phyloP scores from a whole-genome alignment of 257 asterid species.

The Solanum microdontum region DNA sequence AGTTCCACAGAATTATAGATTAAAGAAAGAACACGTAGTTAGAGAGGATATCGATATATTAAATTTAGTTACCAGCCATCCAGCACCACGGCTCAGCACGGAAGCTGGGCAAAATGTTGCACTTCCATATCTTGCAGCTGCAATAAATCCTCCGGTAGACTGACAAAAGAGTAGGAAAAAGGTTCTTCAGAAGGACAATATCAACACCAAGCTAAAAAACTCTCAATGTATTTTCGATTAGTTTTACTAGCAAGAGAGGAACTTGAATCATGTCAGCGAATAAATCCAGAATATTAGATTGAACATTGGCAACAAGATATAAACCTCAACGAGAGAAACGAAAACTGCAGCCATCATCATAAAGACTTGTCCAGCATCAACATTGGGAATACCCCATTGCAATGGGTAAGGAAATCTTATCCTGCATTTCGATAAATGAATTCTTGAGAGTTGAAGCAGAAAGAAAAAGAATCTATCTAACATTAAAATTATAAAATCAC shows the following conservation, averaged over 20 bases:
- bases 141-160: conserved; percentile 89
- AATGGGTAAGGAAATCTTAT: conserved; percentile 38
- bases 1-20: background rate
- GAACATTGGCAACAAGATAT: background rate
- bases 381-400: conserved; percentile 37
- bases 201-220: background rate
- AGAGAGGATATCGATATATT: background rate
- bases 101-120: conserved; percentile 79
- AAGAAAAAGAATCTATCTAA: background rate
- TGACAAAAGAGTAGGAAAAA: conserved; percentile 4
- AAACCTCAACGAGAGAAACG: conserved; percentile 14
- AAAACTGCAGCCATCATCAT: conserved; percentile 36
- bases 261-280: background rate
- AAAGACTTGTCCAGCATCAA: conserved; percentile 17
- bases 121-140: conserved; percentile 74
- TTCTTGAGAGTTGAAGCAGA: background rate
- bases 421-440: conserved; percentile 14
- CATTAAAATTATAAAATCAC: background rate
- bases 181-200: background rate
- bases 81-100: conserved; percentile 75
- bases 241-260: background rate
- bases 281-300: background rate
- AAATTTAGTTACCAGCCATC: conserved; percentile 66
- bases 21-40: background rate
- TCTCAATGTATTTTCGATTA: background rate